Conservation (phyloP, 768 basidiomycete genomes). For the Lentinula edodes region DNA sequence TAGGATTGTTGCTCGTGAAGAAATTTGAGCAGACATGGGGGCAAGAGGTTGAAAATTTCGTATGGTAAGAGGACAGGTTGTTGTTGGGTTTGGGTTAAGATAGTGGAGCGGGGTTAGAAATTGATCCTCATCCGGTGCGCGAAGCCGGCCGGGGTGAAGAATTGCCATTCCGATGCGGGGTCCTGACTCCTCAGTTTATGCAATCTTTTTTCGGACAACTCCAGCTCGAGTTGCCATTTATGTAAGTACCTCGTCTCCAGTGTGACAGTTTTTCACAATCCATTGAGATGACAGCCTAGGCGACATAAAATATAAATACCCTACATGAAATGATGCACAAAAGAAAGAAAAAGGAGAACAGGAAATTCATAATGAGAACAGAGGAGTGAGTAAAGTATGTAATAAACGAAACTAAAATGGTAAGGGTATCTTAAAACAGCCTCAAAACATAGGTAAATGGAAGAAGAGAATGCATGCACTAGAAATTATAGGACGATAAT, state of each 20-base stretch:
- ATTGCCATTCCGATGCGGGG: neutral
- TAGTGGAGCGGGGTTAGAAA: slow-evolving; percentile 3
- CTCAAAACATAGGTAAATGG: neutral
- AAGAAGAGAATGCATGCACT: neutral
- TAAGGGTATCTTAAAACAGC: neutral
- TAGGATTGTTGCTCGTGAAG: slow-evolving; percentile 12
- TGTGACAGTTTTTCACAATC: neutral
- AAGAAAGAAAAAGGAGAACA: slow-evolving; percentile 18
- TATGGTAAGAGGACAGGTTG: slow-evolving; percentile 9
- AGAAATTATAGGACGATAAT: neutral
- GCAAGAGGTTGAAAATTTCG: slow-evolving; percentile 10
- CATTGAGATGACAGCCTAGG: slow-evolving; percentile 2
- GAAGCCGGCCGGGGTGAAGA: neutral
- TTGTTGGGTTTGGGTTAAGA: neutral
- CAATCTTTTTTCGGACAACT: no score
- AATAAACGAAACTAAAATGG: slow-evolving; percentile 5
- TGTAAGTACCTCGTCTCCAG: no score
- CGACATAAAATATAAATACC: slow-evolving; percentile 12
- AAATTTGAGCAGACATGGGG: slow-evolving; percentile 16
- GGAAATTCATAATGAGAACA: slow-evolving; percentile 19
- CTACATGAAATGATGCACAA: slow-evolving; percentile 20
- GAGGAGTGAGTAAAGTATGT: slow-evolving; percentile 20
- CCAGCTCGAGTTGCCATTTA: no score
- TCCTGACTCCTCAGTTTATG: neutral
- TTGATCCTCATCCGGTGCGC: neutral